phyloP scores from a whole-genome alignment of 148 eudicot species.

The Diospyros kaki region DNA sequence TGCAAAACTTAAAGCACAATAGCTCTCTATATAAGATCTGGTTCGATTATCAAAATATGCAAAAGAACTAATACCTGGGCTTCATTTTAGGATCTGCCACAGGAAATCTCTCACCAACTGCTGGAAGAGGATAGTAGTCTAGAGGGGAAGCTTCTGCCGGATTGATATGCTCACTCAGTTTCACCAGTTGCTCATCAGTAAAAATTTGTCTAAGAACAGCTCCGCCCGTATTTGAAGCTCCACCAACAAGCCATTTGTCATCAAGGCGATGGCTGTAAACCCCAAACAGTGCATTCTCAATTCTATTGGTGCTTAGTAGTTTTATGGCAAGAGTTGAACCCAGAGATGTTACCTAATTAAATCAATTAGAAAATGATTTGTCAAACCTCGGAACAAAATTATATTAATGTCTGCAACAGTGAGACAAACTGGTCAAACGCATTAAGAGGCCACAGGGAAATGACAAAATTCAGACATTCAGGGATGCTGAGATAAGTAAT shows the following conservation, averaged over 20 bases:
- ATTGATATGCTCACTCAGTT: slow-evolving; percentile 68
- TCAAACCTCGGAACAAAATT: not conserved
- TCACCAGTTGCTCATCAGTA: slow-evolving; percentile 68
- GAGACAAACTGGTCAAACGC: not conserved
- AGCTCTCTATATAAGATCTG: not conserved
- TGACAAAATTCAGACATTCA: not conserved
- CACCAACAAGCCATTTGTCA: slow-evolving; percentile 98
- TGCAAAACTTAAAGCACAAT: not conserved
- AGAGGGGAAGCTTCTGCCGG: slow-evolving; percentile 58
- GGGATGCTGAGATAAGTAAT: not conserved
- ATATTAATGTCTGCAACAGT: not conserved
- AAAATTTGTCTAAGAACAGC: slow-evolving; percentile 75
- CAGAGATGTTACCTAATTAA: slow-evolving; percentile 76
- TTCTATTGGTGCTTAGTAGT: slow-evolving; percentile 75
- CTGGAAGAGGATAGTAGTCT: slow-evolving; percentile 80
- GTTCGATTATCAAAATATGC: not conserved
- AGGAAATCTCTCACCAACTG: slow-evolving; percentile 93
- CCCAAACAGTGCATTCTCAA: slow-evolving; percentile 91
- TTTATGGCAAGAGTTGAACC: slow-evolving; percentile 99
- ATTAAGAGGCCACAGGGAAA: not conserved
- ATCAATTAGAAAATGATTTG: slow-evolving; percentile 6
- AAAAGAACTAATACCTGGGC: slow-evolving; percentile 53
- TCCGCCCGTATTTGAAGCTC: slow-evolving; percentile 98
- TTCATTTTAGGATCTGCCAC: slow-evolving; percentile 73
- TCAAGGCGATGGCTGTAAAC: slow-evolving; percentile 93